phyloP scores from a whole-genome alignment of 495 filamentous ascomycete species.

The Aspergillus funiculosus region DNA sequence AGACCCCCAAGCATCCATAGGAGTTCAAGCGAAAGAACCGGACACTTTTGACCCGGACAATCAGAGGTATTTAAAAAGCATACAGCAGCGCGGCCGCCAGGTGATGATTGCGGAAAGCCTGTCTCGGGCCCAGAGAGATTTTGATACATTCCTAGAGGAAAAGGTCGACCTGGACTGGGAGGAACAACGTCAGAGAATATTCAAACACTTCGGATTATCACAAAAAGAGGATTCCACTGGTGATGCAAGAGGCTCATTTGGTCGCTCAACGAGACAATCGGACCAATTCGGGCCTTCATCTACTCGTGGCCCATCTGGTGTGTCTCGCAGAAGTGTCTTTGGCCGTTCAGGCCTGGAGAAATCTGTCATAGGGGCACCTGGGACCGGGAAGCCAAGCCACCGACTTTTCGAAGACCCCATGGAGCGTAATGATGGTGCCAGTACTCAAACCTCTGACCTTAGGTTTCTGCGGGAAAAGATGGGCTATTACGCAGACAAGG shows the following conservation, averaged over 20 bases:
- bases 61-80: conserved; percentile 71
- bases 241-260: conserved; percentile 51
- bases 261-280: conserved; percentile 46
- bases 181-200: conserved; percentile 81
- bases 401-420: conserved; percentile 64
- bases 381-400: conserved; percentile 46
- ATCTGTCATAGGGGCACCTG: conserved; percentile 78
- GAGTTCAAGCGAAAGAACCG: conserved; percentile 36
- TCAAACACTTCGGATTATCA: conserved; percentile 90
- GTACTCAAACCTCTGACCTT: conserved; percentile 53
- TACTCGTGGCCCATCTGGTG: conserved; percentile 28
- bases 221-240: conserved; percentile 48
- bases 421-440: conserved; percentile 43
- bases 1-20: conserved; percentile 41
- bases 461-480: conserved; percentile 75
- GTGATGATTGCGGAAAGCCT: conserved; percentile 87
- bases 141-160: conserved; percentile 87
- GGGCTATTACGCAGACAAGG: conserved; percentile 65
- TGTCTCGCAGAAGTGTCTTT: conserved; percentile 57
- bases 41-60: conserved; percentile 66
- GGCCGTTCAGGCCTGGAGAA: conserved; percentile 66
- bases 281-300: conserved; percentile 28
- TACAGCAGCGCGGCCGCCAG: conserved; percentile 84
- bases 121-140: conserved; percentile 78
- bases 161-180: conserved; percentile 96